Conservation (phyloP, 225 moss, liverwort and hornwort genomes). For the Sphagnum contortum region DNA sequence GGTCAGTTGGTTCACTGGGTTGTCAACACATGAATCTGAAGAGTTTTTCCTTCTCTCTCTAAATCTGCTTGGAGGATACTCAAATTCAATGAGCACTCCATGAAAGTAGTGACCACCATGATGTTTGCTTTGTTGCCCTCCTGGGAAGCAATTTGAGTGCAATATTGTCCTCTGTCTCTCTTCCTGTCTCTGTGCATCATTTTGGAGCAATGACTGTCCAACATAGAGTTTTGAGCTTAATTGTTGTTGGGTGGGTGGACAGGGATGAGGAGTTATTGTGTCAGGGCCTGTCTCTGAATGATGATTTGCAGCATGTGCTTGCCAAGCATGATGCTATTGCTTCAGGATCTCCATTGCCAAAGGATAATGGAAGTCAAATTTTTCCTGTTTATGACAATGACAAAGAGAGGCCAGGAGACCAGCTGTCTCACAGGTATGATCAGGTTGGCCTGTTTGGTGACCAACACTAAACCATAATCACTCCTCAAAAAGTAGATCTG, state of each 20-base stretch:
- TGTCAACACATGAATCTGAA: too few species aligned
- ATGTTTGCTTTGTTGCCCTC: too few species aligned
- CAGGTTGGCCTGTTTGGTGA: not conserved
- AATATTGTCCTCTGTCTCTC: not conserved
- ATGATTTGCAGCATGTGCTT: conserved; percentile 42
- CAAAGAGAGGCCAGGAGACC: conserved; percentile 28
- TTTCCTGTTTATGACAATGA: conserved; percentile 19
- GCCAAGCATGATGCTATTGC: conserved; percentile 55
- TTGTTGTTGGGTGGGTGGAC: conserved; percentile 15
- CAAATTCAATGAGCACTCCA: too few species aligned
- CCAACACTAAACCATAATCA: too few species aligned
- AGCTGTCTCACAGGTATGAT: conserved; percentile 34
- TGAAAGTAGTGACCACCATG: too few species aligned
- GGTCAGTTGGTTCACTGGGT: too few species aligned
- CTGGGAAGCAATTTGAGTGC: too few species aligned
- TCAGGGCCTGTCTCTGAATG: conserved; percentile 41
- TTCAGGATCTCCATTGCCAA: conserved; percentile 34
- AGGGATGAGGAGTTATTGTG: conserved; percentile 52
- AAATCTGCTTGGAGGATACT: too few species aligned
- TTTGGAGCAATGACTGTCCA: conserved; percentile 3
- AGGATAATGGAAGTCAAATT: conserved; percentile 17
- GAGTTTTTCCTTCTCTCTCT: too few species aligned
- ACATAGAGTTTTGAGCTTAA: not conserved
- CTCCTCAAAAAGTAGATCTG: too few species aligned
- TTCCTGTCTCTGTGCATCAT: too few species aligned